A percentile compares a stretch with the other conserved stretches of the same genome.
Conservation (phyloP, 495 filamentous ascomycete genomes). For the Arthonia radiata region DNA sequence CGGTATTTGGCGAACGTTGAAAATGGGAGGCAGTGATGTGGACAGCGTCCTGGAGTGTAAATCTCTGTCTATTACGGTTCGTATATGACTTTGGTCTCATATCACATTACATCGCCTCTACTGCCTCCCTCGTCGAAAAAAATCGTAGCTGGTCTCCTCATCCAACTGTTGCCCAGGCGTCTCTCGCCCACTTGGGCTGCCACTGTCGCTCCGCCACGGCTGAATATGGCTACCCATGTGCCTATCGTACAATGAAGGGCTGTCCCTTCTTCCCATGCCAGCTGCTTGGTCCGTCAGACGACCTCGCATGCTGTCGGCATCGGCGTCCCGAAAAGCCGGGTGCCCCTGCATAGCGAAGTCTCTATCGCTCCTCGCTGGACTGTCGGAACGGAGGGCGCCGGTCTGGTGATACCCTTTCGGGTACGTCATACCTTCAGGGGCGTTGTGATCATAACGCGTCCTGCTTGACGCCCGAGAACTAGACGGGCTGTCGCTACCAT, state of each 20-base stretch:
- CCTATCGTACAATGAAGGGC: conserved; percentile 1
- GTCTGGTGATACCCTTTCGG: conserved; percentile 15
- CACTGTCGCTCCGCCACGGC: conserved; percentile 4
- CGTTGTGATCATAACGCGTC: conserved; percentile 3
- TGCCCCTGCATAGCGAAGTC: conserved; percentile 7
- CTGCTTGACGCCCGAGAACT: conserved; percentile 8
- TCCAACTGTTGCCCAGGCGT: conserved; percentile 1
- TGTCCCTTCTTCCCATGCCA: too few relatives aligned
- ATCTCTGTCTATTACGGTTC: too few relatives aligned
- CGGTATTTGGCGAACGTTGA: too few relatives aligned
- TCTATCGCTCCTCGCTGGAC: conserved; percentile 3
- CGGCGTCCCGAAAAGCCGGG: conserved; percentile 12
- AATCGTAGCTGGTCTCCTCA: conserved; percentile 9
- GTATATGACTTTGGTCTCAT: too few relatives aligned
- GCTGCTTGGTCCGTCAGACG: too few relatives aligned
- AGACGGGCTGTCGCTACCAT: conserved; percentile 5
- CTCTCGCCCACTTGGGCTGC: conserved; percentile 1
- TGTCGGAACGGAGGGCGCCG: conserved; percentile 2
- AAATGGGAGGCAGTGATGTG: too few relatives aligned
- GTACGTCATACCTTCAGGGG: conserved; percentile 9
- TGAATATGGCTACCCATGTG: conserved; percentile 1
- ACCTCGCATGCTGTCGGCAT: too few relatives aligned
- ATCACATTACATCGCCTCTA: too few relatives aligned
- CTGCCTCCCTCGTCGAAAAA: conserved; percentile 6
- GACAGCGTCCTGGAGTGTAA: too few relatives aligned